These are phyloP conservation scores for Moelleriella libera DNA, from an alignment of 2,329 filamentous ascomycete species.

Conservation along the genomic window DNA sequence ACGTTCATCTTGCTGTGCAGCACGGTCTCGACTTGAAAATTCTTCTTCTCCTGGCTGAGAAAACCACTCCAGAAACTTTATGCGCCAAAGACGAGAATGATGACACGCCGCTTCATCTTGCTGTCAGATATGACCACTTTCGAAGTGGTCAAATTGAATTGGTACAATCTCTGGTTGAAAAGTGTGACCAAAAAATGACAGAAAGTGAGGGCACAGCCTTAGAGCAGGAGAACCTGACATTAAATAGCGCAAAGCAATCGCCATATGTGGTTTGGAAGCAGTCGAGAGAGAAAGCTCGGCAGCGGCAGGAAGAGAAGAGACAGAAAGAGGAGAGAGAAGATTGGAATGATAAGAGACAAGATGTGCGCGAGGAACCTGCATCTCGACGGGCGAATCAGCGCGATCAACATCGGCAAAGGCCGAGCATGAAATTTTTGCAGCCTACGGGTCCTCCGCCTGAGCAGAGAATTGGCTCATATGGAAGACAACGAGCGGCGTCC, in stretches of 20 bases:
- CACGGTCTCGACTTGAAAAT: background rate
- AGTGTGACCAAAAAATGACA: conserved; percentile 5
- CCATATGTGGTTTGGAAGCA: background rate
- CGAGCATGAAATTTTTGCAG: too few relatives aligned
- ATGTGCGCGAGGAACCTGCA: background rate
- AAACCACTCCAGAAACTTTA: background rate
- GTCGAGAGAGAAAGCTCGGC: background rate
- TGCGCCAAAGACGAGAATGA: conserved; percentile 1
- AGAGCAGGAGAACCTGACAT: background rate
- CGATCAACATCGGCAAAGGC: background rate
- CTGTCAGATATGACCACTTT: conserved; percentile 10
- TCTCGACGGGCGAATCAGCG: background rate
- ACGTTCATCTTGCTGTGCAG: background rate
- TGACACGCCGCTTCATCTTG: conserved; percentile 10
- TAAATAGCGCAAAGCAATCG: background rate
- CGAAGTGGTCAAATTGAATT: conserved; percentile 7
- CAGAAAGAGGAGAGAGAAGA: background rate
- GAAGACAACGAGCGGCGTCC: too few relatives aligned
- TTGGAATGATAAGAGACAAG: background rate
- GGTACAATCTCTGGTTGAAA: conserved; percentile 7
- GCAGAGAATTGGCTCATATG: too few relatives aligned
- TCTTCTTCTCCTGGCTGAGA: background rate
- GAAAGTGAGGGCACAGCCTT: background rate
- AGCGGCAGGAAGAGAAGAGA: background rate
- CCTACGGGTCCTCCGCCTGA: too few relatives aligned